These are phyloP conservation scores for Phytophthora ramorum DNA, from an alignment of 352 stramenopile species.

Conservation along the genomic window DNA sequence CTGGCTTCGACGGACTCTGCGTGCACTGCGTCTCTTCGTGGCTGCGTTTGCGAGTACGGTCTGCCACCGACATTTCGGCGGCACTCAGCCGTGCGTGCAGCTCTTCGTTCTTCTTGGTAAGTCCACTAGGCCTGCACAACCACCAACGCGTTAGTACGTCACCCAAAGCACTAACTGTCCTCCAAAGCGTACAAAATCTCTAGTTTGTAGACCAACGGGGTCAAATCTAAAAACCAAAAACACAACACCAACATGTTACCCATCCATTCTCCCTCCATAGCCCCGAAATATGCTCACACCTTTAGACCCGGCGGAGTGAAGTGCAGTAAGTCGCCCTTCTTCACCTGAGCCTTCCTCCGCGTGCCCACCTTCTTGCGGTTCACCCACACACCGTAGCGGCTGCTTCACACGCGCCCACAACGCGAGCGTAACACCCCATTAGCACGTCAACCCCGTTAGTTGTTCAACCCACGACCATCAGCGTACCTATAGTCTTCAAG, in stretches of 20 bases:
- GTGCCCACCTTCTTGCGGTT: conserved; percentile 50
- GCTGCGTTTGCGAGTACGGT: conserved; percentile 30
- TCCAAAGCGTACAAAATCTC: conserved; percentile 61
- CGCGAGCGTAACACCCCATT: neutral
- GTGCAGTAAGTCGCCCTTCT: conserved; percentile 52
- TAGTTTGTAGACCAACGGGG: conserved; percentile 52
- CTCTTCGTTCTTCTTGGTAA: conserved; percentile 28
- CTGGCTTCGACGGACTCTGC: conserved; percentile 29
- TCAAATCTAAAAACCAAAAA: conserved; percentile 16
- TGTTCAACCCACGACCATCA: neutral
- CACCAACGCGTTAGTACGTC: conserved; percentile 4
- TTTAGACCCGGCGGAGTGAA: conserved; percentile 49
- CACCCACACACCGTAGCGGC: conserved; percentile 63
- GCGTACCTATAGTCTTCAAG: conserved; percentile 63
- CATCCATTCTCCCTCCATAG: neutral
- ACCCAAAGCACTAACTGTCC: neutral
- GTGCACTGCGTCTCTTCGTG: conserved; percentile 40
- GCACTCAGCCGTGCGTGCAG: conserved; percentile 31
- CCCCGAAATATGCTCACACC: conserved; percentile 1
- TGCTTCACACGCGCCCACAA: conserved; percentile 19
- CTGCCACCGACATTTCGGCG: conserved; percentile 27
- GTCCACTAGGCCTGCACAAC: conserved; percentile 32
- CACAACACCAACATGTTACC: neutral
- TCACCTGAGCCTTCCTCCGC: conserved; percentile 29
- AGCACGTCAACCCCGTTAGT: no score